Base-by-base conservation (phyloP, 768 basidiomycete species). In the Trametes villosa region DNA sequence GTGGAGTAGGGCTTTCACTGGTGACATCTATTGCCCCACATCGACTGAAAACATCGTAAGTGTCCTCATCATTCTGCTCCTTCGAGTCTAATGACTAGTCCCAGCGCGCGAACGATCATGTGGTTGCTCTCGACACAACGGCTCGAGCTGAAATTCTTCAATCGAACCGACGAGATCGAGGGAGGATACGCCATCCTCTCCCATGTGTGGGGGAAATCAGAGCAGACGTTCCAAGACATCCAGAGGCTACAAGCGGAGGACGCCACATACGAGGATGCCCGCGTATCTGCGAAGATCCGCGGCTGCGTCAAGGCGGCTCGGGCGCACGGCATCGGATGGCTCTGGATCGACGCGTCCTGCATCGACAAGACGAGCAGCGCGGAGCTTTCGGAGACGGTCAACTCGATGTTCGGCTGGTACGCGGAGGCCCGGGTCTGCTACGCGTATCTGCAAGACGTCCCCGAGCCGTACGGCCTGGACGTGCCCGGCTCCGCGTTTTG, bases 141-240 rank as follows among this genome's bases (percentile, higher is more conserved):
- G 26, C 24, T 29, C 42, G 34, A 40, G 22, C 34, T 53, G 9
- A 41, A 17, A 8, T 22, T 12, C 36, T 59, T 59, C 58, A n/a
- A 15, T 6, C 24, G 45, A 3, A 17, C 58, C 9, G 52, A 53
- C 18, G 20, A 40, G 5, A 51, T 59, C 2, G 22, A 12, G 9
- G 58, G 34, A 7, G 58, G 58, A 2, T 59, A 59, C 36, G 58
- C 51, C n/a, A 53, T 53, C 4, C 51, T 59, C 18, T 59, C 58
- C 9, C 58, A 59, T n/a, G 58, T 59, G 8, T 59, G 58, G 58
- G 33, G 40, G 8, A 9, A 31, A 5, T 11, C 8, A 13, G 58
- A 59, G 36, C 51, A 40, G 20, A 34, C 58, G 0, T 53, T 53
- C 34, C 58, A 53, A 30, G 51, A 53, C n/a, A 31, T 59, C 4